Evolutionary conservation across 139 green algal species (phyloP), one percentile per base, ranked within the genome.

Genomic region (Haematococcus sp.): DNA sequence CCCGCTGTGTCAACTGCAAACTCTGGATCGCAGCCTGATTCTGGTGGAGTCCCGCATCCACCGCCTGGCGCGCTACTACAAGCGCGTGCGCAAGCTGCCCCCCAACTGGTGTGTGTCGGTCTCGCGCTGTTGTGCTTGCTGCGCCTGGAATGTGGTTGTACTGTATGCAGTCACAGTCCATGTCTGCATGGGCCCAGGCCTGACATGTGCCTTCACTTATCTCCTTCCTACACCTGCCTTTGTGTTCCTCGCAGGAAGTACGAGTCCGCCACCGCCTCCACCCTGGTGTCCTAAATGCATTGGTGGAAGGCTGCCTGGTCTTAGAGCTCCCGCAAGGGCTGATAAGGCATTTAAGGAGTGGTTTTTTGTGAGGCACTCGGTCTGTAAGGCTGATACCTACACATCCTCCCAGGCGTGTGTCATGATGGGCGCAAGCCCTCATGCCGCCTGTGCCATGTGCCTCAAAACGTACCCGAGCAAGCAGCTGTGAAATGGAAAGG

Each of bases 11-110:
- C 22, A 54, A 5, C 23, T 70, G 33, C 63, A n/a, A 34, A 56
- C 9, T 19, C 34, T 61, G 40, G 7, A 19, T 74, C 92, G 90
- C 84, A 81, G 90, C 65, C 85, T 95, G 17, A 95, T 95, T 87
- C 83, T 95, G 63, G 89, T 97, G 65, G 95, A 99, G 92, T 93
- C 80, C 75, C 90, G 96, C 70, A 98, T 99, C 78, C 96, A 99
- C 92, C 86, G 96, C 75, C 89, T 99, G 67, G 95, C 96, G 1
- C 92, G 96, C 67, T 99, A 99, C 93, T 99, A 98, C 92, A 98
- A 95, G 89, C 75, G 74, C 58, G 79, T 77, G 27, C 89, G 89
- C 82, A 96, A 96, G 87, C 80, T 97, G 74, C 82, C 91, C 55
- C 88, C 91, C 30, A 94, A 83, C 88, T 96, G 69, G 56, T 71